Base-by-base conservation (phyloP, 2,329 filamentous ascomycete species). In the Fusarium sp. region DNA sequence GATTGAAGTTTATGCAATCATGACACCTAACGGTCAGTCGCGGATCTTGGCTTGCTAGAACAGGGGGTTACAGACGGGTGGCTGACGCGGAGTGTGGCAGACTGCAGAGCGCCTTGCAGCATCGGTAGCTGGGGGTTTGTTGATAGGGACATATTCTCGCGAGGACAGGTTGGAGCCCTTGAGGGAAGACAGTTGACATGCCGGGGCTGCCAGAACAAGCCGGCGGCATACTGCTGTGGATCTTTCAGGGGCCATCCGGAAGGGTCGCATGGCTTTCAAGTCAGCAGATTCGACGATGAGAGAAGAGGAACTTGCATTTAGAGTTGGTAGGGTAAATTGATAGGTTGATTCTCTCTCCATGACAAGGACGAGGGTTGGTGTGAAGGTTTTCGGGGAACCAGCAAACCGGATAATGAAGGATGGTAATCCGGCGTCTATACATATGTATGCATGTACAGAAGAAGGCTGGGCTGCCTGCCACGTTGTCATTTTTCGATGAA, bases 251-350 rank as follows among this genome's bases (percentile, higher is more conserved):
- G 33, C 37, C 9, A 29, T 46, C 31, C 47, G 49, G 41, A 43
- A 61, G 57, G 62, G 61, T 69, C 61, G 63, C 66, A 68, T 67
- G 47, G 60, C 39, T 23, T 63, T 48, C 53, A 55, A 69, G 63
- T 67, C 68, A 70, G 61, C 64, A 66, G 68, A 55, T 70, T 64
- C 46, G 55, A 54, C 21, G 42, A 52, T 8, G 14, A 58, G 42
- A 43, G 53, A 29, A 50, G 51, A 57, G 48, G 42, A 53, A 23
- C 23, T 25, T 42, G 23, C 3, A 25, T 25, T 25, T 25, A 25
- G 23, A 25, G 23, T 25, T 25, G 23, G 23, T 25, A 25, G 23
- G 23, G 23, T 25, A 25, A 5, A 25, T 8, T 25, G 23, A 25
- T 25, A 25, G 23, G 23, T 25, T 2, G 23, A 8, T 25, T 7